Conservation (phyloP, 345 rosid species). For the Trapa incisa region DNA sequence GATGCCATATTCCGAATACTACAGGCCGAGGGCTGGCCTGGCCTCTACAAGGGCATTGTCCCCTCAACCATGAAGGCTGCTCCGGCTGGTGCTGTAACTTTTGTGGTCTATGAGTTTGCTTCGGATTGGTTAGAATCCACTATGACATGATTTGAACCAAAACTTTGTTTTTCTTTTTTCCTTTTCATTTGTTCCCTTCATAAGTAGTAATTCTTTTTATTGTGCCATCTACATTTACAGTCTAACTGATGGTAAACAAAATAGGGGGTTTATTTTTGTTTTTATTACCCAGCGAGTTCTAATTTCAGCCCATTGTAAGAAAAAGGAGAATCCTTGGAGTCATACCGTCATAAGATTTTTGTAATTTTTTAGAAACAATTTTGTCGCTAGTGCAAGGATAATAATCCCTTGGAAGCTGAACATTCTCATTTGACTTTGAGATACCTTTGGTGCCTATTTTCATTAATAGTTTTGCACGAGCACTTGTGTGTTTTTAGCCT, state of each 20-base stretch:
- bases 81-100: slow-evolving; percentile 96
- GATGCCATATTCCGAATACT: slow-evolving; percentile 58
- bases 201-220: neutral
- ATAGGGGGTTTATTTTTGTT: neutral
- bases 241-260: neutral
- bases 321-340: neutral
- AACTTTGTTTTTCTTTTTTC: no score
- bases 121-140: slow-evolving; percentile 83
- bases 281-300: neutral
- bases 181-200: neutral
- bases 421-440: no score
- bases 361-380: neutral
- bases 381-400: no score
- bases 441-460: no score
- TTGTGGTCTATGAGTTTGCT: slow-evolving; percentile 62
- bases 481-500: no score
- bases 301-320: neutral
- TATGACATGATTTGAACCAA: slow-evolving; percentile 23
- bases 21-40: slow-evolving; percentile 65
- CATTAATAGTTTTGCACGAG: no score
- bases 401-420: no score
- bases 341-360: neutral
- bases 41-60: slow-evolving; percentile 84
- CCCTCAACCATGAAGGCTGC: slow-evolving; percentile 97
- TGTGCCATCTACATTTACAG: neutral